Evolutionary conservation across 306 rosid genomes (phyloP).

Genomic region (Alnus rubra): DNA sequence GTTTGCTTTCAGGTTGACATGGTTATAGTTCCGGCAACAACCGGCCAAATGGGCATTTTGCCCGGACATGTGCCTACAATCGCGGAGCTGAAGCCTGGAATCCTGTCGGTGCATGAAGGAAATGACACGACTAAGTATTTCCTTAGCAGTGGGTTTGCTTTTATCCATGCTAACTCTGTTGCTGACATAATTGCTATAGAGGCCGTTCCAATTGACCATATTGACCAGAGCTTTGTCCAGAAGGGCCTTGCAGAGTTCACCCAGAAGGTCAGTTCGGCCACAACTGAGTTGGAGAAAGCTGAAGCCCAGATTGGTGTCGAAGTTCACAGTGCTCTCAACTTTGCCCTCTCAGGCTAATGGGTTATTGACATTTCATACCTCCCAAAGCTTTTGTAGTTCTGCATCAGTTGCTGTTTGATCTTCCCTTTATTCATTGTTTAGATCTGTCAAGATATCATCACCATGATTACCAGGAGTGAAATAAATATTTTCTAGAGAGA

Average conservation of each 20-base stretch:
- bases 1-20: constrained; percentile 17
- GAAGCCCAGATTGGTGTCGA: constrained; percentile 98
- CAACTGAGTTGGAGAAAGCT: constrained; percentile 95
- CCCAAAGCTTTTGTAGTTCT: neutral
- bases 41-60: constrained; percentile 21
- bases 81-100: constrained; percentile 11
- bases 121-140: constrained; percentile 22
- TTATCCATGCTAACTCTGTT: constrained; percentile 15
- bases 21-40: constrained; percentile 27
- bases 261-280: constrained; percentile 87
- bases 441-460: neutral
- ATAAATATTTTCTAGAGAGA: neutral
- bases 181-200: constrained; percentile 9
- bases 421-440: neutral
- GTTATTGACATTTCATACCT: neutral
- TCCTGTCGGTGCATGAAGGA: constrained; percentile 11
- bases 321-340: constrained; percentile 82
- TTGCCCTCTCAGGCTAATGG: constrained; percentile 68
- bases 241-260: constrained; percentile 92
- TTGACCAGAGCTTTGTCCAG: constrained; percentile 75
- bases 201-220: constrained; percentile 51
- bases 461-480: neutral
- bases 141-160: constrained; percentile 21
- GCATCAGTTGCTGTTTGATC: neutral
- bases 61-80: constrained; percentile 16